These are phyloP conservation scores for Funneliformis caledonium DNA, from an alignment of 371 early-diverging fungal species.

Conservation along the genomic window DNA sequence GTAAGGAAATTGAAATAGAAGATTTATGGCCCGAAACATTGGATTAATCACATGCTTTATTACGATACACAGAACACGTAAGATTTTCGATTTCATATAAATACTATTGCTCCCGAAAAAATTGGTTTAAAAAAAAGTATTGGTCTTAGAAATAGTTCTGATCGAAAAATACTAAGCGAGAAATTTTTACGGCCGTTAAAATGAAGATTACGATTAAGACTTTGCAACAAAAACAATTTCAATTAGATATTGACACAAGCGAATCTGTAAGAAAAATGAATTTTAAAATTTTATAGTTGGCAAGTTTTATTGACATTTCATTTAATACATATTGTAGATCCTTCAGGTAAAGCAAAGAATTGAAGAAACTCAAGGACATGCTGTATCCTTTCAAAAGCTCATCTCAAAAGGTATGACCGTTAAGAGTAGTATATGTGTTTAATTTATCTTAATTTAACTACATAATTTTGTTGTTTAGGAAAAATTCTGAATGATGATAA, in stretches of 20 bases:
- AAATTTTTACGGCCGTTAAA: constrained; percentile 29
- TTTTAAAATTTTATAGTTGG: not conserved
- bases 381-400: constrained; percentile 80
- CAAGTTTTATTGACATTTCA: not conserved
- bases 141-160: not conserved
- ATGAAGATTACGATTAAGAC: constrained; percentile 92
- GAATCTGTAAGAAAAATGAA: constrained; percentile 59
- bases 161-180: not conserved
- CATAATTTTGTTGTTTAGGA: constrained; percentile 56
- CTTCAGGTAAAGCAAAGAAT: constrained; percentile 80
- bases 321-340: constrained; percentile 53
- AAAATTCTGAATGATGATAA: constrained; percentile 86
- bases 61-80: constrained; percentile 14
- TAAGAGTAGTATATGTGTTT: not conserved
- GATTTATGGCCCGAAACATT: too few species aligned
- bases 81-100: not conserved
- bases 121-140: not conserved
- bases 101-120: not conserved
- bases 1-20: too few species aligned
- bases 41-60: not conserved
- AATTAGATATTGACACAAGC: constrained; percentile 78
- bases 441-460: not conserved
- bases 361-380: constrained; percentile 68
- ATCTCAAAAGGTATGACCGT: constrained; percentile 75
- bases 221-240: constrained; percentile 81